Evolutionary conservation across 176 grass and related monocot species (phyloP), one percentile per base, ranked within the genome.

Genomic region (Oryza longistaminata): DNA sequence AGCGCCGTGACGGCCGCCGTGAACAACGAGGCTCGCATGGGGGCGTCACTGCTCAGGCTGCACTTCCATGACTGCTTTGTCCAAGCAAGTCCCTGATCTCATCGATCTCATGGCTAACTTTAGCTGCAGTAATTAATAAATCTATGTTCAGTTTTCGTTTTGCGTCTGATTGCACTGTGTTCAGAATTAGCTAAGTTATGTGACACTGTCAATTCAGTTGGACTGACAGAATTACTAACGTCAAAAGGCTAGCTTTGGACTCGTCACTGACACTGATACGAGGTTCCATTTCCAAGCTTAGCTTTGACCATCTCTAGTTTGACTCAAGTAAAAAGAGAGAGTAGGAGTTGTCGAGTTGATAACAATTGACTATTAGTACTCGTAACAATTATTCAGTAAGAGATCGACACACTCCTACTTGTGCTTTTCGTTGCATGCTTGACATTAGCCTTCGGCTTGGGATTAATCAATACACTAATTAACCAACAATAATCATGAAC

Each of bases 41-140:
- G 90, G 0, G 95, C 95, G 0, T 95, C 95, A 15, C 80, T 95
- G 31, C 73, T 98, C 72, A 78, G 95, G 60, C 89, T 98, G 27
- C 93, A 95, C 71, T 98, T 95, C 91, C 93, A 98, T 43, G 95
- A 98, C 81, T 95, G 95, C 90, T 98, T 98, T 82, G 95, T 98
- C 22, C 73, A 90, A 27, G 91, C 73, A 46, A 46, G 44, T 46
- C 44, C 11, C 44, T 45, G 42, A 11, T 2, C 44, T 46, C 9
- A 43, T 43, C 42, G 44, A 46, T 46, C 44, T 46, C 44, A 46
- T 46, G 44, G 44, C 11, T 46, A 11, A 13, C 11, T 46, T 46
- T 52, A 17, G 14, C 11, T 55, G 52, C 52, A 19, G 52, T 21
- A 40, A 40, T 37, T 21, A 40, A 40, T 37, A 43, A 55, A 55